Evolutionary conservation across 768 basidiomycete species (phyloP), one percentile per base, ranked within the genome.

Genomic region (Tubosaeta brunneosetosa): DNA sequence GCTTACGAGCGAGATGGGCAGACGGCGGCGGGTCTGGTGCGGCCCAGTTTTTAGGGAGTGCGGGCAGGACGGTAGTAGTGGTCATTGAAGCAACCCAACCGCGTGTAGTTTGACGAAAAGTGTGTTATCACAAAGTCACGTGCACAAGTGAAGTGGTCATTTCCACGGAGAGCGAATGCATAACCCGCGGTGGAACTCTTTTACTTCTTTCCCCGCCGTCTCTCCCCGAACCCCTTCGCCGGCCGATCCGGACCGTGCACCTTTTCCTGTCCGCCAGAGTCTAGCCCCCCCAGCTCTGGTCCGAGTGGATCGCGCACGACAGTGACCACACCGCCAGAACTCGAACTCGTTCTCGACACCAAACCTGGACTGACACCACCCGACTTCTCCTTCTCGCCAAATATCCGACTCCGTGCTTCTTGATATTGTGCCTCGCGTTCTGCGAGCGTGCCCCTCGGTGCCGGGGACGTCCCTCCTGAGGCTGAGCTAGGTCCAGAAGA

Each of bases 351-450:
- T 27, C 44, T 53, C 19, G 41, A 55, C 19, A 37, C 17, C 37
- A 44, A 36, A n/a, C 33, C 42, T 29, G 42, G 36, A 10, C 52
- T 31, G n/a, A 7, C 26, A 26, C 47, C 33, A 19, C 48, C 32
- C 22, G 6, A 7, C 40, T 45, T 61, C 4, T 57, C 55, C 26
- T 61, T 55, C 16, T 57, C 59, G 4, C 83, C 82, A 55, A 90
- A 91, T 48, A 91, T 90, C 19, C 88, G 77, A 50, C 84, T 81
- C 26, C 88, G 72, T 3, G 88, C 87, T 17, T 82, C 85, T 51
- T 84, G 78, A 65, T 91, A 91, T 49, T 82, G 77, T 16, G 80
- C 84, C 64, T 88, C 87, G 38, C 87, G 79, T 50, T 87, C 84
- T 32, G 81, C 77, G 3, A 86, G 70, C 9, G 73, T 55, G 11